Conservation (phyloP, 1,284 basidiomycete genomes). For the Leccinum holopus region DNA sequence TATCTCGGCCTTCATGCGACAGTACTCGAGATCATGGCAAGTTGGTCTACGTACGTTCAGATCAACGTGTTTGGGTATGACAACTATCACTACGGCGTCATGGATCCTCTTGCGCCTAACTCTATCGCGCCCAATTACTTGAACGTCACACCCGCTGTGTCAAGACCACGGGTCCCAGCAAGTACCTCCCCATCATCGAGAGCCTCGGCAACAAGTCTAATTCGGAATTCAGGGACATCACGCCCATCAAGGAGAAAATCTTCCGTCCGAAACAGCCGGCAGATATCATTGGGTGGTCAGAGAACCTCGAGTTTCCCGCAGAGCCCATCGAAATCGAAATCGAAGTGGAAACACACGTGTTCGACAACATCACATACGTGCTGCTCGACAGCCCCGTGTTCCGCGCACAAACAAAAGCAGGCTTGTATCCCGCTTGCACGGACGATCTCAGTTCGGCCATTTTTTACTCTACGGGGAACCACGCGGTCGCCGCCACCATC, state of each 20-base stretch:
- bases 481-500: constrained; percentile 88
- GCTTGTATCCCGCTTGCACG: constrained; percentile 94
- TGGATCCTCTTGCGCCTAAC: constrained; percentile 89
- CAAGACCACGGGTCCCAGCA: constrained; percentile 62
- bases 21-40: constrained; percentile 78
- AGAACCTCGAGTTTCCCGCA: constrained; percentile 87
- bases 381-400: constrained; percentile 36
- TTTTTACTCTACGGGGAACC: constrained; percentile 97
- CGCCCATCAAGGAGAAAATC: constrained; percentile 60
- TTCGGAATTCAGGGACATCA: constrained; percentile 56
- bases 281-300: constrained; percentile 89
- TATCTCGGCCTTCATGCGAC: constrained; percentile 65
- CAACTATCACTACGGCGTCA: constrained; percentile 84
- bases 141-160: constrained; percentile 88
- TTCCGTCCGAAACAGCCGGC: constrained; percentile 55
- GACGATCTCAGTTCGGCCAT: constrained; percentile 93
- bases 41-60: constrained; percentile 86
- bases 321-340: constrained; percentile 96
- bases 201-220: constrained; percentile 63
- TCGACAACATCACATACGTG: constrained; percentile 94
- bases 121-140: constrained; percentile 81
- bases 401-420: constrained; percentile 84
- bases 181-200: constrained; percentile 78
- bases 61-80: constrained; percentile 87
- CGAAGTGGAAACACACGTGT: constrained; percentile 86